These are phyloP conservation scores for Podaxis sp. DNA, from an alignment of 768 basidiomycete species.

Conservation along the genomic window DNA sequence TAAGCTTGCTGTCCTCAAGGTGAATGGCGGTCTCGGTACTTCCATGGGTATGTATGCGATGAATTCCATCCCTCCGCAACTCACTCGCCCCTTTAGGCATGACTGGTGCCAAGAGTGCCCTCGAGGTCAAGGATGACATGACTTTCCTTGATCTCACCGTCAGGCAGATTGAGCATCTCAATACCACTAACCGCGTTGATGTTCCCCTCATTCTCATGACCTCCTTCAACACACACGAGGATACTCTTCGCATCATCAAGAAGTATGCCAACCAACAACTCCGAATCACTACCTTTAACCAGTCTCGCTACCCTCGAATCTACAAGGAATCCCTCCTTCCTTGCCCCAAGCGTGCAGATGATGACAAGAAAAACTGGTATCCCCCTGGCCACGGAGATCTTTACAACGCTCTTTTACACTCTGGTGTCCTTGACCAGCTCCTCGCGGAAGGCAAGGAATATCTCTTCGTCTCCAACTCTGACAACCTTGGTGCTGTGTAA, in stretches of 20 bases:
- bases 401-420: constrained; percentile 89
- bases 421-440: constrained; percentile 87
- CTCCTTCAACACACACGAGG: constrained; percentile 97
- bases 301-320: constrained; percentile 93
- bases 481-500: constrained; percentile 91
- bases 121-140: constrained; percentile 97
- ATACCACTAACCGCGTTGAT: constrained; percentile 79
- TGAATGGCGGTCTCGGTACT: constrained; percentile 87
- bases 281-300: constrained; percentile 90
- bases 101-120: constrained; percentile 87
- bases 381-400: constrained; percentile 97
- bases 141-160: constrained; percentile 95
- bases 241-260: constrained; percentile 94
- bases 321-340: constrained; percentile 87
- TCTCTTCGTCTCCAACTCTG: constrained; percentile 96
- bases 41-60: constrained; percentile 63
- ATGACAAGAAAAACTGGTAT: constrained; percentile 94
- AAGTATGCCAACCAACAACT: constrained; percentile 96
- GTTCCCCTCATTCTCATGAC: constrained; percentile 99
- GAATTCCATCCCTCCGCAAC: background rate
- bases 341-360: constrained; percentile 70
- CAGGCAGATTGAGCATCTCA: constrained; percentile 94
- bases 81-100: constrained; percentile 47
- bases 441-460: constrained; percentile 93
- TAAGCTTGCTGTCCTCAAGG: constrained; percentile 92